These are phyloP conservation scores for Hyparrhenia diplandra DNA, from an alignment of 176 grass and related monocot species.

Conservation along the genomic window DNA sequence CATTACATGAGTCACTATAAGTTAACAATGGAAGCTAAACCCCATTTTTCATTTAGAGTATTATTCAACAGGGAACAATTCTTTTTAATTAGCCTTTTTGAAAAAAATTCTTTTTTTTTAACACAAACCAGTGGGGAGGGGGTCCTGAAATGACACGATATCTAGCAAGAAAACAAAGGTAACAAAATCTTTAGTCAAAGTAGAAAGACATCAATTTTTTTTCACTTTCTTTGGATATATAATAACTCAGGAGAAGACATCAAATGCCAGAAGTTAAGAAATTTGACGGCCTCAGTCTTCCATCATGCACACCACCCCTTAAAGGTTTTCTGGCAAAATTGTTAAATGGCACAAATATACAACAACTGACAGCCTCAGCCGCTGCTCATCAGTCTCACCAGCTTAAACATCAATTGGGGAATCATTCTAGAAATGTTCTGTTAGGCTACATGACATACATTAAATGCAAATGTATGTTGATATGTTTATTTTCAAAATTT, in stretches of 20 bases:
- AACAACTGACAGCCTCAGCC: not conserved
- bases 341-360: not conserved
- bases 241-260: not conserved
- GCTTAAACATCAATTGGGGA: not conserved
- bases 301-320: not conserved
- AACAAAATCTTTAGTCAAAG: not conserved
- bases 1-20: not conserved
- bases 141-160: not conserved
- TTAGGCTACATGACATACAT: not conserved
- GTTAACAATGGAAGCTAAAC: not conserved
- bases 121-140: no score
- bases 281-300: not conserved
- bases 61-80: not conserved
- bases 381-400: not conserved
- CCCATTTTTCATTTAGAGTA: not conserved
- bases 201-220: not conserved
- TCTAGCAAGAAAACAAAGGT: not conserved
- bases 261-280: not conserved
- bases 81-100: no score
- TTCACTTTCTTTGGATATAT: not conserved
- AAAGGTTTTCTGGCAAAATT: not conserved
- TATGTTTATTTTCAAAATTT: not conserved
- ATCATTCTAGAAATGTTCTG: not conserved
- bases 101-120: no score
- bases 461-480: not conserved